Evolutionary conservation across 176 grass and related monocot species (phyloP), one percentile per base, ranked within the genome.

Genomic region (Chloris gayana): DNA sequence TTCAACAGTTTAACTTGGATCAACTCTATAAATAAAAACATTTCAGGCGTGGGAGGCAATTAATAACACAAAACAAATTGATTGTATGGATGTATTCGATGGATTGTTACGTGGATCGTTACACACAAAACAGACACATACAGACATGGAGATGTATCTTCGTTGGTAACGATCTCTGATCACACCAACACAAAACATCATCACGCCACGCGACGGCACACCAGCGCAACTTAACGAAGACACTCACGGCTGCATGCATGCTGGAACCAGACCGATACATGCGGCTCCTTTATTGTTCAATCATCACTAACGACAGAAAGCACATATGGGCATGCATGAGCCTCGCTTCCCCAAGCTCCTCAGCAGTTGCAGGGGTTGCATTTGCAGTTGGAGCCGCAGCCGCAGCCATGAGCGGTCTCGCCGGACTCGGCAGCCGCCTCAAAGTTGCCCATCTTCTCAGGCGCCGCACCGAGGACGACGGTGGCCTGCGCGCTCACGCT

Each of bases 381-480:
- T 21, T 22, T 79, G 82, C 90, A 91, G 79, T 0, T 67, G 60
- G 39, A 9, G 10, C 83, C 83, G 39, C 90, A 91, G 33, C 26
- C 75, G 86, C 86, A 92, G 42, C 74, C 75, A 7, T 77, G 81
- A 75, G 31, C 42, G 17, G 74, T 42, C 63, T 85, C 37, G 12
- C 78, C 67, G 15, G 75, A 78, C 68, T 83, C 82, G 0, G 51
- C 6, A 2, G 78, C 86, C 30, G 13, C 29, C 83, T 88, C 90
- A 18, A 86, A n/a, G 46, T 32, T 71, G 31, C 17, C 37, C 69
- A 63, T 81, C 37, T 54, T 81, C 46, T 74, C 79, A 1, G 86
- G 69, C 42, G 74, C 74, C 10, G 75, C 70, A 4, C 86, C 86
- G 2, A 86, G 54, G 44, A 92, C 60, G 1, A 31, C 76, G 47